A percentile compares a stretch with the other conserved stretches of the same genome.
Evolutionary conservation across 768 basidiomycete genomes (phyloP).

Genomic region (Lactarius tabidus): DNA sequence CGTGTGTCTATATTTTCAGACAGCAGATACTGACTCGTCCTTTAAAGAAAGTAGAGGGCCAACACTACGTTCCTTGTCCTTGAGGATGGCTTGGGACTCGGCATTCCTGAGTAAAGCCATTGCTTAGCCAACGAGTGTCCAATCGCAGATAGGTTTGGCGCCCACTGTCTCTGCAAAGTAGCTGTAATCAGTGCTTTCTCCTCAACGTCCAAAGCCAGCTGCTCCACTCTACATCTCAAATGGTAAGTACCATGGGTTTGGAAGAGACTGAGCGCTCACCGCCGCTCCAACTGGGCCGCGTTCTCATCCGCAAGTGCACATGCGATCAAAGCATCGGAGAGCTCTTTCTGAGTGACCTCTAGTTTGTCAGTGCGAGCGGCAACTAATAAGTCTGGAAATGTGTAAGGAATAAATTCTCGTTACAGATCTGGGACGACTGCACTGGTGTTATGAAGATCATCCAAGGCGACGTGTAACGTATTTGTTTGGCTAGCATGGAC

Average conservation of each 20-base stretch:
- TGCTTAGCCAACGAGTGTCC: not conserved
- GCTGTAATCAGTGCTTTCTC: constrained; percentile 4
- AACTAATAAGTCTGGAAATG: constrained; percentile 2
- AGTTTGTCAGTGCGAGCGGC: constrained; percentile 17
- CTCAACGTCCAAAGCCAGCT: constrained; percentile 8
- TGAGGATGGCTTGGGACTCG: constrained; percentile 20
- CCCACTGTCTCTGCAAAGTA: constrained; percentile 19
- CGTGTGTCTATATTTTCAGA: no score
- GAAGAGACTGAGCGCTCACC: not conserved
- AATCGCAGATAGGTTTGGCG: not conserved
- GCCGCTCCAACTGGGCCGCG: constrained; percentile 3
- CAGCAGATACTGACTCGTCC: constrained; percentile 21
- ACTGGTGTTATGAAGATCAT: constrained; percentile 23
- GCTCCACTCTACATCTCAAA: constrained; percentile 4
- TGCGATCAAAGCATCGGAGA: constrained; percentile 9
- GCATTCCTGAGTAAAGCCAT: constrained; percentile 13
- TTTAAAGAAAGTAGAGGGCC: constrained; percentile 13
- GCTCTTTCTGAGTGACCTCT: constrained; percentile 18
- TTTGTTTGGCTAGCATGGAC: constrained; percentile 13
- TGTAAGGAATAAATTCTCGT: not conserved
- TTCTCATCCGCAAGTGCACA: constrained; percentile 15
- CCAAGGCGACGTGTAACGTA: constrained; percentile 9
- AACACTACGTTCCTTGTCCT: constrained; percentile 10
- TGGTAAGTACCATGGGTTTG: not conserved
- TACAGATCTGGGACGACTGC: not conserved